Percentiles rank a stretch among this genome's conserved stretches.
Conservation (phyloP, 2,329 filamentous ascomycete species). For the Trichophaea hybrida region DNA sequence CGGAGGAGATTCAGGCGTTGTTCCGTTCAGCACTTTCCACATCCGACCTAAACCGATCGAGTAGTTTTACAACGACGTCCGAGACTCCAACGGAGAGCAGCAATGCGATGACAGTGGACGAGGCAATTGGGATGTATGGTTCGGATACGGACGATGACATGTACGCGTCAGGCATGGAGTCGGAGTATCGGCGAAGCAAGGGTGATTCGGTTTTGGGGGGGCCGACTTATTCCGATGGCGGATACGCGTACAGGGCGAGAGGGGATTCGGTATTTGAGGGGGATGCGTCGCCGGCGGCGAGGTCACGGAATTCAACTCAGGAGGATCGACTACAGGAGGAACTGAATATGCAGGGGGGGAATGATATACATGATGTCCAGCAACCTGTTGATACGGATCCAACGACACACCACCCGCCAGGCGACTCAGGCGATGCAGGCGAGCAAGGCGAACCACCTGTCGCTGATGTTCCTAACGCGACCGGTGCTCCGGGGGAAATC, state of each 20-base stretch:
- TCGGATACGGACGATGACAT: conserved; percentile 26
- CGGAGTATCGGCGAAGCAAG: conserved; percentile 23
- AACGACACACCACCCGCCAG: no score
- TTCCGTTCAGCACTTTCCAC: conserved; percentile 16
- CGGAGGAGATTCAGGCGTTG: conserved; percentile 13
- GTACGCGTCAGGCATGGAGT: conserved; percentile 23
- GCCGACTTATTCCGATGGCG: conserved; percentile 15
- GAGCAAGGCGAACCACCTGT: not conserved
- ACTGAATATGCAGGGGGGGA: not conserved
- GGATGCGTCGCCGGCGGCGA: conserved; percentile 15
- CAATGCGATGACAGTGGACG: conserved; percentile 27
- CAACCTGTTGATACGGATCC: not conserved
- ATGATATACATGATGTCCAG: not conserved
- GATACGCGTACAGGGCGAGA: conserved; percentile 10
- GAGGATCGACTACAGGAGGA: conserved; percentile 9
- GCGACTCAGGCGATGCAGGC: not conserved
- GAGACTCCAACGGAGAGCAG: conserved; percentile 17
- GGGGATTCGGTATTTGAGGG: conserved; percentile 17
- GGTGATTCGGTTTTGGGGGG: conserved; percentile 24
- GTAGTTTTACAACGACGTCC: conserved; percentile 17
- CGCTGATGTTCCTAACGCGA: not conserved
- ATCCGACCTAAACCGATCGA: conserved; percentile 15
- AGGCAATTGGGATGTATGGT: conserved; percentile 28
- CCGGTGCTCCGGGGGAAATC: not conserved
- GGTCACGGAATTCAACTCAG: conserved; percentile 9